These are phyloP conservation scores for Metarhizium brunneum DNA, from an alignment of 2,329 filamentous ascomycete species.

Conservation along the genomic window DNA sequence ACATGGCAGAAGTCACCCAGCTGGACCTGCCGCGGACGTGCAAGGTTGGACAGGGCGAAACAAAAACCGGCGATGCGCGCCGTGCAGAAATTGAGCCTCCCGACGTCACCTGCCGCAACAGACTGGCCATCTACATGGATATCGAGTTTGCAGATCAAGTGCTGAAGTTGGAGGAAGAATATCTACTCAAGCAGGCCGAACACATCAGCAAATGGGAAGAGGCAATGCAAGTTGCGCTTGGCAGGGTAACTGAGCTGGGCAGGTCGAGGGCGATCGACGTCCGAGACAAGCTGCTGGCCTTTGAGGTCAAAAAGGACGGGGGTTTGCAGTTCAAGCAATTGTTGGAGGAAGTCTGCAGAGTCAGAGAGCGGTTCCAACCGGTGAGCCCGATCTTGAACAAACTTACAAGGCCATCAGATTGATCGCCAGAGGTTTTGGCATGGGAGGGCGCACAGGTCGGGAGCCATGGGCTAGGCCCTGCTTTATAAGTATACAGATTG, in stretches of 20 bases:
- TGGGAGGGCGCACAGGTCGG: too few relatives aligned
- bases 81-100: neutral
- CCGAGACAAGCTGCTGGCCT: neutral
- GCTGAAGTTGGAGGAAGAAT: neutral
- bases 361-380: neutral
- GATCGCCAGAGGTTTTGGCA: too few relatives aligned
- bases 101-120: neutral
- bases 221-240: neutral
- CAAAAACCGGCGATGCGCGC: neutral
- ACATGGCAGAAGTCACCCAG: neutral
- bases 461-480: too few relatives aligned
- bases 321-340: neutral
- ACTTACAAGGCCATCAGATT: neutral
- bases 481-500: too few relatives aligned
- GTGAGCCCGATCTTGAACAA: neutral
- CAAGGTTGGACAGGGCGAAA: neutral
- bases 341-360: neutral
- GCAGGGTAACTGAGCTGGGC: neutral
- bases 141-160: neutral
- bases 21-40: neutral
- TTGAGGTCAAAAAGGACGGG: neutral
- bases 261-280: neutral
- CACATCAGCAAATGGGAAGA: neutral
- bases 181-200: neutral
- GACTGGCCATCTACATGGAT: neutral